Evolutionary conservation across 495 filamentous ascomycete species (phyloP).

Genomic region (Aspergillus baeticus): DNA sequence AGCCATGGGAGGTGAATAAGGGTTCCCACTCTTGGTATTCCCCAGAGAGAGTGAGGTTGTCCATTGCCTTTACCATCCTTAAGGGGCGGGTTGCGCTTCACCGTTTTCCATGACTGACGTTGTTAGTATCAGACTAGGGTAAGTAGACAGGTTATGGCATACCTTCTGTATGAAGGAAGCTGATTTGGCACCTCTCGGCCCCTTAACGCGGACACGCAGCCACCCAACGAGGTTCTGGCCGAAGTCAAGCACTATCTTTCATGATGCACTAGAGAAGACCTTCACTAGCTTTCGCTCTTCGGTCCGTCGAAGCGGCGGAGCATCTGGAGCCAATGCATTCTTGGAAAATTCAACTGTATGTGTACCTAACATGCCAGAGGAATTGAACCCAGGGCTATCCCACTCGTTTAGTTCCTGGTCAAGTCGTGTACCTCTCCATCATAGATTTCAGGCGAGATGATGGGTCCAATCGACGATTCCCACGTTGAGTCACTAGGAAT

Average conservation of each 20-base stretch:
- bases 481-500: conserved; percentile 22
- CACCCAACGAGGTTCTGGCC: conserved; percentile 17
- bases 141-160: too few species aligned
- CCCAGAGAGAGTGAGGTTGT: too few species aligned
- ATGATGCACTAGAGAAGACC: conserved; percentile 38
- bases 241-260: conserved; percentile 27
- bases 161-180: conserved; percentile 15
- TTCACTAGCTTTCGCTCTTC: conserved; percentile 33
- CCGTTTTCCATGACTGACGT: too few species aligned
- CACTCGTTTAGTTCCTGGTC: conserved; percentile 13
- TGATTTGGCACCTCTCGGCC: conserved; percentile 3
- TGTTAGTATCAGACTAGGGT: too few species aligned
- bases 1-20: too few species aligned
- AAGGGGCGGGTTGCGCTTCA: too few species aligned
- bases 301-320: conserved; percentile 34
- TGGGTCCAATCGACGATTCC: conserved; percentile 18
- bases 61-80: too few species aligned
- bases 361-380: conserved; percentile 18
- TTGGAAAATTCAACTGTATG: conserved; percentile 21
- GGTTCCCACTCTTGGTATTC: too few species aligned
- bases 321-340: conserved; percentile 34
- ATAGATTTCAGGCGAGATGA: conserved; percentile 48
- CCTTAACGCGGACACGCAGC: conserved; percentile 4
- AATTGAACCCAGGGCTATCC: conserved; percentile 5
- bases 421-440: conserved; percentile 50